Conservation (phyloP, 495 filamentous ascomycete genomes). For the Talaromyces ruber region DNA sequence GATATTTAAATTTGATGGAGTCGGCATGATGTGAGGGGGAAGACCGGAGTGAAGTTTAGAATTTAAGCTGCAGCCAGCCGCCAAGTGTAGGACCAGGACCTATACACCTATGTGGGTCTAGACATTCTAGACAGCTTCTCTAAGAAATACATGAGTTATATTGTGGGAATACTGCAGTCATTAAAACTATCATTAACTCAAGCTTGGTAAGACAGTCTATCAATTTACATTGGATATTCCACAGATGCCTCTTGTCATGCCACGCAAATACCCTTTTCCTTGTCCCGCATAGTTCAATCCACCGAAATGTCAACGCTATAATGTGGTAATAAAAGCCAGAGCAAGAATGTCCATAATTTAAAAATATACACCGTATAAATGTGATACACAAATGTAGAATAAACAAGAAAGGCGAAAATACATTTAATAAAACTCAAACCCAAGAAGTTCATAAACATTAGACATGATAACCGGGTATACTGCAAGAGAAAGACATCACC, state of each 20-base stretch:
- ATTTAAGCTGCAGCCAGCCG: neutral
- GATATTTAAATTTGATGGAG: constrained; percentile 17
- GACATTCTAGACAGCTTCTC: neutral
- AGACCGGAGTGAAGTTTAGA: neutral
- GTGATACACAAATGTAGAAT: neutral
- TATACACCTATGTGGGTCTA: neutral
- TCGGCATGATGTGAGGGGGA: neutral
- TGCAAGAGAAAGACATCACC: neutral
- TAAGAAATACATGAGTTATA: neutral
- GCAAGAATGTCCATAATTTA: neutral
- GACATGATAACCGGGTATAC: neutral
- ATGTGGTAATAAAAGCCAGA: neutral
- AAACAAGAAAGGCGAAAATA: neutral
- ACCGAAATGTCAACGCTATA: neutral
- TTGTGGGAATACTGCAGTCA: neutral
- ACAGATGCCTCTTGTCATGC: neutral
- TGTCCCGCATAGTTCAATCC: neutral
- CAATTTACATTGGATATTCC: neutral
- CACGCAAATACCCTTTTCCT: neutral
- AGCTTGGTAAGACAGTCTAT: neutral
- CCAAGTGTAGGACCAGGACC: neutral
- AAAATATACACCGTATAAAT: neutral
- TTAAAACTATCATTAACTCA: too few relatives aligned
- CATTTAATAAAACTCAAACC: neutral
- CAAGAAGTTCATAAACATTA: neutral